Evolutionary conservation across 2,329 filamentous ascomycete genomes (phyloP).

Genomic region (Neonectria faginata): DNA sequence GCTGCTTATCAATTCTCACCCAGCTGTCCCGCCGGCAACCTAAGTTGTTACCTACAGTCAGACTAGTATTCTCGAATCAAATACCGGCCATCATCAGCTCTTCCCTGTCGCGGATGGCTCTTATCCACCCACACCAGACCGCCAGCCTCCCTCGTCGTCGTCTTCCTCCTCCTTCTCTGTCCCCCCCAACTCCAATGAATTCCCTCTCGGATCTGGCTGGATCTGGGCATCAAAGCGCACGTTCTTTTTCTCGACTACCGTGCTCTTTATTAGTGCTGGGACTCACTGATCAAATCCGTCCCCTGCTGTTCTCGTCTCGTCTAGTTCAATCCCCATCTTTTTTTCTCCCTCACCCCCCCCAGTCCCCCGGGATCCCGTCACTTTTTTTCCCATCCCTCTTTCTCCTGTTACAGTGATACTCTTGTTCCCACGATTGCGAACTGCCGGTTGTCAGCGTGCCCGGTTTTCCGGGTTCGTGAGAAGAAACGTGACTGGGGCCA

Average conservation of each 20-base stretch:
- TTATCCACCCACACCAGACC: slow-evolving; percentile 11
- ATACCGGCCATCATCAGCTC: background rate
- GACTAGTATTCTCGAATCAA: background rate
- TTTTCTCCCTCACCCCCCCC: background rate
- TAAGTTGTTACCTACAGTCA: too few species aligned
- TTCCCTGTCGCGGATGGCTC: background rate
- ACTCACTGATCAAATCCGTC: too few species aligned
- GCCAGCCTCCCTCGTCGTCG: background rate
- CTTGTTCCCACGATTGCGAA: slow-evolving; percentile 33
- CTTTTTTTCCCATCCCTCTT: background rate
- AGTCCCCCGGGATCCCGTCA: background rate
- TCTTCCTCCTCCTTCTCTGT: background rate
- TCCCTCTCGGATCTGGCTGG: slow-evolving; percentile 4
- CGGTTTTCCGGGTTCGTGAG: slow-evolving; percentile 27
- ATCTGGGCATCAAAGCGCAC: slow-evolving; percentile 7
- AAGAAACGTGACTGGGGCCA: slow-evolving; percentile 18
- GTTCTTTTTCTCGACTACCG: background rate
- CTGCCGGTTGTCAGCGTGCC: slow-evolving; percentile 13
- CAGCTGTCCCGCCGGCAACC: too few species aligned
- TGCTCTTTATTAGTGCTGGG: too few species aligned
- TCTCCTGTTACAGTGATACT: slow-evolving; percentile 19
- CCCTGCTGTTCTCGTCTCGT: background rate
- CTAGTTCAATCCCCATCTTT: slow-evolving; percentile 6
- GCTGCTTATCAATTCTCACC: slow-evolving; percentile 3
- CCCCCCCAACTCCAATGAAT: too few species aligned